Base-by-base conservation (phyloP, 495 filamentous ascomycete genomes). In the Annulohypoxylon nitens region DNA sequence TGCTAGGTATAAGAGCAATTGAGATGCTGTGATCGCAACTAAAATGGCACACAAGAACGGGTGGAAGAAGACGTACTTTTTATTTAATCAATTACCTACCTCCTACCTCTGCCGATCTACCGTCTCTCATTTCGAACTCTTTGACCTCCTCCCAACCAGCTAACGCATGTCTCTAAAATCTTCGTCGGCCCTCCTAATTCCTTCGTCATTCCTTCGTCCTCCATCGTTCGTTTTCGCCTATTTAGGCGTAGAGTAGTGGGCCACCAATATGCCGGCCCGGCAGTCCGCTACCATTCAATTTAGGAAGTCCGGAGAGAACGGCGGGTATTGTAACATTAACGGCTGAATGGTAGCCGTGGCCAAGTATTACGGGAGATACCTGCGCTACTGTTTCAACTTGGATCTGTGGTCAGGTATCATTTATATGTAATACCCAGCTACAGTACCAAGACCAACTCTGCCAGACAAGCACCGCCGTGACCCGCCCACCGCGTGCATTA, bases 261-360 rank as follows among this genome's bases (percentile, higher is more conserved):
- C 51, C 45, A 5, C 61, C 59, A 54, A 65, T 54, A 58, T 64
- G 51, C 62, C 63, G 62, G 74, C 59, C 64, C 61, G 64, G 64
- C 60, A 69, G 68, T 37, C 70, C 59, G 59, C 59, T 55, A 59
- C 58, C 62, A 53, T 61, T 76, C 47, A 63, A 69, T 70, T 72
- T 58, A 69, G 61, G 61, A 72, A 71, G 66, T 70, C 54, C 60
- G 74, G 70, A 65, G 57, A 67, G 48, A 61, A 63, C 61, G 68
- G 69, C 30, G 68, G 70, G 70, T 61, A 69, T 69, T 65, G 51
- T 23, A 62, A 61, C 47, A 66, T 50, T 57, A 30, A 61, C 62
- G 69, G 69, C 69, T 71, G 69, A 71, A 71, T 67, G 47, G 47
- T 39, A 45, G 12, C 11, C 39, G 11, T 4, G 12, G 39, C 39